Conservation (phyloP, 2,329 filamentous ascomycete genomes). For the Trichoderma citrinoviride region DNA sequence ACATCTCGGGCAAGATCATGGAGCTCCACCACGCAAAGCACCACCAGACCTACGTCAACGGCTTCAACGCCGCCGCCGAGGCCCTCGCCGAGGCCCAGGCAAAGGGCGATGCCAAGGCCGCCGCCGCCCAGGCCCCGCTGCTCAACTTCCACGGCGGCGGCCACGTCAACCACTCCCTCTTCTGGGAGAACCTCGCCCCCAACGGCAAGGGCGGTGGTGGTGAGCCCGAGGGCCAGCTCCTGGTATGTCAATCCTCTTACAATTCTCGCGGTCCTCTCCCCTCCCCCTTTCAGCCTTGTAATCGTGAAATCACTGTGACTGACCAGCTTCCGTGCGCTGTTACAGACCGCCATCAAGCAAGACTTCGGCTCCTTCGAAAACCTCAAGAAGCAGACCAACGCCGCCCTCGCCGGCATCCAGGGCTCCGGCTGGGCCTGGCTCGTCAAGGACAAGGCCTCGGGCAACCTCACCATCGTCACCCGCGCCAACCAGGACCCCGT, state of each 20-base stretch:
- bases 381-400: constrained; percentile 65
- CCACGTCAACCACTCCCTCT: constrained; percentile 82
- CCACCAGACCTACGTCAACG: constrained; percentile 90
- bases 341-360: constrained; percentile 56
- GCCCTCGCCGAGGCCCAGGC: constrained; percentile 64
- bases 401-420: constrained; percentile 71
- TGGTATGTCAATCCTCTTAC: constrained; percentile 35
- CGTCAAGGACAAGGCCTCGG: constrained; percentile 65
- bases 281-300: not conserved
- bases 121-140: constrained; percentile 49
- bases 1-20: constrained; percentile 89
- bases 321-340: not conserved
- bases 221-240: constrained; percentile 60
- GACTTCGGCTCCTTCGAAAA: constrained; percentile 65
- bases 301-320: not conserved
- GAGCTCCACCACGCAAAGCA: constrained; percentile 93
- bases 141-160: constrained; percentile 82
- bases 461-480: constrained; percentile 62
- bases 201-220: constrained; percentile 61
- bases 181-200: constrained; percentile 79
- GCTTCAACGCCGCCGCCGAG: constrained; percentile 77
- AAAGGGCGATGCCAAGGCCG: constrained; percentile 57
- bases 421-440: constrained; percentile 92
- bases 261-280: no score
- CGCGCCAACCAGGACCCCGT: constrained; percentile 89